Evolutionary conservation across 371 early-diverging fungal genomes (phyloP).

Genomic region (Mucor circinelloides): DNA sequence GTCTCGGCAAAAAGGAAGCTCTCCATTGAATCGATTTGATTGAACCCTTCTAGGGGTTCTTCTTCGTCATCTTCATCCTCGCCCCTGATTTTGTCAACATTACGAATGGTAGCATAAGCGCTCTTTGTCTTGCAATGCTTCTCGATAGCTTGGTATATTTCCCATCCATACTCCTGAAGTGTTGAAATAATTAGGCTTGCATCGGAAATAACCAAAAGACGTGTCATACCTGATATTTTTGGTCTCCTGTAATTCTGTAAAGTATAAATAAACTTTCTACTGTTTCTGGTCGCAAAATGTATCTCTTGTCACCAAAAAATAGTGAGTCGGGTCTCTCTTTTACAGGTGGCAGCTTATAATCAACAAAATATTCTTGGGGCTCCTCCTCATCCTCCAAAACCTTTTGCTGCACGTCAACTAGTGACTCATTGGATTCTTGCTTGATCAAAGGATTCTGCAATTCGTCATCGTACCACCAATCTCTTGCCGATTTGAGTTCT

Average conservation of each 20-base stretch:
- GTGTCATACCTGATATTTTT: conserved; percentile 57
- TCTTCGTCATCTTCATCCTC: conserved; percentile 24
- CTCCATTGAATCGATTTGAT: conserved; percentile 52
- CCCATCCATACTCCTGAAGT: conserved; percentile 67
- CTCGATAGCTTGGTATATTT: conserved; percentile 71
- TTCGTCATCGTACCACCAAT: conserved; percentile 39
- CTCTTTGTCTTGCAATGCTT: conserved; percentile 59
- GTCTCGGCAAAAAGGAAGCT: conserved; percentile 87
- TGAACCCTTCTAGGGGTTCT: conserved; percentile 16
- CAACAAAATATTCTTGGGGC: conserved; percentile 5
- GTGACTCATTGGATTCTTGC: not conserved
- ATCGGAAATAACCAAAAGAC: not conserved
- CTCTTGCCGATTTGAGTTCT: conserved; percentile 16
- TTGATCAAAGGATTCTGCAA: conserved; percentile 4
- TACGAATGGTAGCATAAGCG: conserved; percentile 65
- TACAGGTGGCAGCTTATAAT: conserved; percentile 15
- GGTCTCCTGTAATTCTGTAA: conserved; percentile 76
- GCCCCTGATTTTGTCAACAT: conserved; percentile 45
- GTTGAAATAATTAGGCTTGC: not conserved
- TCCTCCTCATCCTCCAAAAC: not conserved
- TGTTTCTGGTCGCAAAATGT: conserved; percentile 60
- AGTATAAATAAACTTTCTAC: conserved; percentile 77
- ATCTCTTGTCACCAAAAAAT: conserved; percentile 19
- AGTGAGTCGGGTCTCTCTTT: conserved; percentile 16
- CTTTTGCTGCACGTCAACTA: not conserved